Base-by-base conservation (phyloP, 202 grass and related monocot species). In the Digitaria exilis region DNA sequence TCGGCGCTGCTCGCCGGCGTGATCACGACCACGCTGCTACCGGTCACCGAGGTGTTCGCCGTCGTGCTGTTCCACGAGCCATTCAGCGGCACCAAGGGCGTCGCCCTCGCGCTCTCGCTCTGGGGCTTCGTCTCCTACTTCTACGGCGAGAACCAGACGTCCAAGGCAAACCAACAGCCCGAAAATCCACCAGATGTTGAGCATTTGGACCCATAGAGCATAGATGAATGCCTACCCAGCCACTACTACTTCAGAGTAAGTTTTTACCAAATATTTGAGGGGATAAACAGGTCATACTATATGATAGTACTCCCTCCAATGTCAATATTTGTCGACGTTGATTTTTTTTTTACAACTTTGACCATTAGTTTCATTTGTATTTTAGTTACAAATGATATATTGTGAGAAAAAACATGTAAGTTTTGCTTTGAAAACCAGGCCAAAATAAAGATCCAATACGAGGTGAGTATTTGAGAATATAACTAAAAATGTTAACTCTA, bases 71-170 rank as follows among this genome's bases (percentile, higher is more conserved):
- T 94, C 55, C 48, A 82, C 9, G 94, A 97, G 87, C 72, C 83
- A 7, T 97, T 94, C 88, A 92, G 39, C 24, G 63, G 82, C 9
- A 77, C 80, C 18, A 97, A 97, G 61, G 94, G 94, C 43, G 69
- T 94, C 3, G 91, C 94, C 15, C 85, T 97, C 37, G 91, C 15
- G 2, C 89, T 92, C 43, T 88, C 94, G 5, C 83, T 97, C 0
- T 97, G 94, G 94, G 94, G 89, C 29, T 90, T 97, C 31, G 51
- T 79, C 72, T 97, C 94, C 26, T 94, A 97, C 80, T 87, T 92
- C 58, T 94, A 97, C 19, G 94, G 94, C 17, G 94, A 97, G 79
- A 8, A 88, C 57, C 75, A 80, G 30, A 65, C n/a, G 25, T 18
- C 87, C 55, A 88, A 85, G 57, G 86, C 61, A 17, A 26, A n/a